Evolutionary conservation across 2,329 filamentous ascomycete genomes (phyloP), one percentile per base, ranked within the genome.

Genomic region (Calonectria pseudoturangicola): DNA sequence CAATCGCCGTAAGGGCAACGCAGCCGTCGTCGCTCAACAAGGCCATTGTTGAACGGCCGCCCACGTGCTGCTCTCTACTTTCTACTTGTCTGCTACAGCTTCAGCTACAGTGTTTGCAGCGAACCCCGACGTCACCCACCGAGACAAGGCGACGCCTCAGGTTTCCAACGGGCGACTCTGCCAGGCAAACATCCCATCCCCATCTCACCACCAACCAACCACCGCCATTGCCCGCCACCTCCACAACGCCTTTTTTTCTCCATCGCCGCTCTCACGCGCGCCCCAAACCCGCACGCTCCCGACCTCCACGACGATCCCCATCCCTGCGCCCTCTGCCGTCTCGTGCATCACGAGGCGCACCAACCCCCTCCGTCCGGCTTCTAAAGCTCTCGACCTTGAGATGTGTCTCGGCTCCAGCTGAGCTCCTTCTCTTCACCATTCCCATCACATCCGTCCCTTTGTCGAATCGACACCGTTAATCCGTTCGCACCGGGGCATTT

Each of bases 351-450:
- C 58, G 58, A 43, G 58, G 41, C 58, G 58, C 58, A 63, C 41
- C 41, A 43, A 45, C 58, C 58, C 39, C 36, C 58, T 63, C 16
- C 10, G 39, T 27, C 51, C n/a, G 41, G 33, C 43, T 16, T 36
- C 48, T 16, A 43, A 47, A 71, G 48, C 64, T 56, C 54, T 48
- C 65, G 58, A 39, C 50, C 72, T 67, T 73, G 78, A 77, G 60
- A 79, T 80, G 78, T 80, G 78, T 80, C 78, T 80, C 78, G 76
- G 78, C 76, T 77, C 58, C 66, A 60, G 66, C 71, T 80, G 71
- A 80, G 70, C 78, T 75, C 73, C 50, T 54, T 43, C 65, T 43
- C 56, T 60, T 48, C 63, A 63, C 60, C 71, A 73, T 64, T 71
- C 41, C 43, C 56, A 76, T 65, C 50, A 6, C 54, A 41, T 4